Percentiles rank a stretch among this genome's conserved stretches.
phyloP scores from a whole-genome alignment of 2,329 filamentous ascomycete species.

The Paracorniculantispora psalliotae region DNA sequence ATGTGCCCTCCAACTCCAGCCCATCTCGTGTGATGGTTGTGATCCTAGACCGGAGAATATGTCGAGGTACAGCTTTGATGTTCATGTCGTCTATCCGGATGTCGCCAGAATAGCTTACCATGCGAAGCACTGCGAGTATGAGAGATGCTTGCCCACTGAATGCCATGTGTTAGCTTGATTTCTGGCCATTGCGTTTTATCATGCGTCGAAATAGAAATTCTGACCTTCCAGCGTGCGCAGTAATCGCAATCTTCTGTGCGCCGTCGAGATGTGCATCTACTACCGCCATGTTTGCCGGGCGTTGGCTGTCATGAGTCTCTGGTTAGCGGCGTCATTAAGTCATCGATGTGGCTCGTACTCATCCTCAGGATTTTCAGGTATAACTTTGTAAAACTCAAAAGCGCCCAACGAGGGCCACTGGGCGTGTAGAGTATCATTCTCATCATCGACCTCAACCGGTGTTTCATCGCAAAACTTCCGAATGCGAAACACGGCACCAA shows the following conservation, averaged over 20 bases:
- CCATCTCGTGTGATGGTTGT: conserved; percentile 24
- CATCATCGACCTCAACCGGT: too few species aligned
- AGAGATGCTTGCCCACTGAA: conserved; percentile 5
- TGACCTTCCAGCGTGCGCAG: not conserved
- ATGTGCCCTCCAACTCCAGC: not conserved
- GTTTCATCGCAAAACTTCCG: too few species aligned
- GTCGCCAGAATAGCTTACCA: conserved; percentile 4
- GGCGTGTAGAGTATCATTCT: too few species aligned
- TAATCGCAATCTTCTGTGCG: not conserved
- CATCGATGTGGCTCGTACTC: not conserved
- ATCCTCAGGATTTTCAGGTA: not conserved
- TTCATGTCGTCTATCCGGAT: conserved; percentile 13
- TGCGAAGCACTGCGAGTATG: not conserved
- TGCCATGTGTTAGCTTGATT: not conserved
- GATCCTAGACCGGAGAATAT: conserved; percentile 22
- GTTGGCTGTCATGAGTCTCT: not conserved
- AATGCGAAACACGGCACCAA: too few species aligned
- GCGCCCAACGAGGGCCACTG: not conserved
- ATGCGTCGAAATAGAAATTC: not conserved
- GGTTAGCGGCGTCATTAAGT: not conserved
- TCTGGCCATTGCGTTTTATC: not conserved
- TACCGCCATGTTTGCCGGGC: not conserved
- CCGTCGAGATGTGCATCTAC: not conserved
- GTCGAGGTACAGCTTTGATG: not conserved
- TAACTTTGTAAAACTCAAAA: not conserved